Percentiles rank a stretch among this genome's conserved stretches.
These are phyloP conservation scores for Beauveria australis DNA, from an alignment of 2,329 filamentous ascomycete genomes.

Conservation along the genomic window DNA sequence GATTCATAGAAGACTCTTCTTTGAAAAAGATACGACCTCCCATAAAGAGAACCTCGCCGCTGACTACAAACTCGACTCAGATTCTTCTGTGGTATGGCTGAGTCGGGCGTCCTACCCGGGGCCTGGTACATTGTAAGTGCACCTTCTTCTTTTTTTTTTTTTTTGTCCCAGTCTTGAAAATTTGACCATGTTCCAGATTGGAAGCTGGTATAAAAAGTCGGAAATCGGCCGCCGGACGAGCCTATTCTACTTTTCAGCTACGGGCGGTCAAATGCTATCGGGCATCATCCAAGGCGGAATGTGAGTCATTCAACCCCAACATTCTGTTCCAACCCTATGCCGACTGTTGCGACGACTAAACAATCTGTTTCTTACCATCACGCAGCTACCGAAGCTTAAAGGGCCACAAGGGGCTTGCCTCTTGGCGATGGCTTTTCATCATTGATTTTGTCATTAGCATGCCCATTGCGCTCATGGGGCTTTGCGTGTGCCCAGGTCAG, in stretches of 20 bases:
- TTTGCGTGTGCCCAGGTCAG: slow-evolving; percentile 5
- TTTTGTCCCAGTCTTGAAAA: too few relatives aligned
- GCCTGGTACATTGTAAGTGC: neutral
- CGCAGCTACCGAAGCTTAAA: slow-evolving; percentile 21
- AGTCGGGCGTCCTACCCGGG: neutral
- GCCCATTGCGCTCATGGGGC: slow-evolving; percentile 22
- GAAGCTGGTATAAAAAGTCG: slow-evolving; percentile 49
- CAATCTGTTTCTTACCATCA: neutral
- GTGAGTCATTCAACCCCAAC: slow-evolving; percentile 7
- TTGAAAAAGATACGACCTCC: neutral
- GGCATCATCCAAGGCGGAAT: slow-evolving; percentile 27
- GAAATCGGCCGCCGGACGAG: slow-evolving; percentile 49
- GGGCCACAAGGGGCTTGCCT: slow-evolving; percentile 23
- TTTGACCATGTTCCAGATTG: slow-evolving; percentile 24
- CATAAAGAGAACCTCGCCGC: neutral
- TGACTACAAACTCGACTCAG: neutral
- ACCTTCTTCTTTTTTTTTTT: too few relatives aligned
- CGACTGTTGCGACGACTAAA: neutral
- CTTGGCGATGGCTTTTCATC: slow-evolving; percentile 31
- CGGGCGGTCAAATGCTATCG: slow-evolving; percentile 33
- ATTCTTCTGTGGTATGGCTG: neutral
- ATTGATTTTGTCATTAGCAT: slow-evolving; percentile 28
- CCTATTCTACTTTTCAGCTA: slow-evolving; percentile 48
- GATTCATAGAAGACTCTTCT: too few relatives aligned
- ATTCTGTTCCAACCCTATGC: too few relatives aligned